phyloP scores from a whole-genome alignment of 2,329 filamentous ascomycete genomes.

The Fusarium dlaminii region DNA sequence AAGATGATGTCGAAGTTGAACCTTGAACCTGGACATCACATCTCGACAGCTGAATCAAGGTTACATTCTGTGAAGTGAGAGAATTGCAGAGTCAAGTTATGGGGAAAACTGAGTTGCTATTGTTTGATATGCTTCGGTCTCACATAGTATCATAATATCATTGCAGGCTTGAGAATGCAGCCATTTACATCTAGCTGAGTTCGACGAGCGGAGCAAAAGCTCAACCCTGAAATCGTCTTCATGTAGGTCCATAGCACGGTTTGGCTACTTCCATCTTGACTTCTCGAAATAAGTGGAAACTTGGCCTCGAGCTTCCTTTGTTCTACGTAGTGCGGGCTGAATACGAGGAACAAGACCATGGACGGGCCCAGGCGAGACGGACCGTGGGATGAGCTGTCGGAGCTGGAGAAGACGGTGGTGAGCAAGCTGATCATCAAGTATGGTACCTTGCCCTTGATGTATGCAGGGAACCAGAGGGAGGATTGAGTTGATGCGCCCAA shows the following conservation, averaged over 20 bases:
- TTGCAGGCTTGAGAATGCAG: neutral
- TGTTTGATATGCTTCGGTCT: neutral
- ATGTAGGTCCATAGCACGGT: conserved; percentile 4
- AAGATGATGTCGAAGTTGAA: conserved; percentile 12
- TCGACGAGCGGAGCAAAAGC: conserved; percentile 20
- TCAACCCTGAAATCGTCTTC: conserved; percentile 16
- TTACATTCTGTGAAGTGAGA: neutral
- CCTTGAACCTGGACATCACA: conserved; percentile 29
- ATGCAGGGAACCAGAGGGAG: conserved; percentile 2
- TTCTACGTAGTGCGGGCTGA: neutral
- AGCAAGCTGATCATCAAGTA: neutral
- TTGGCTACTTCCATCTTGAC: conserved; percentile 18
- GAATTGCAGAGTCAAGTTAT: neutral
- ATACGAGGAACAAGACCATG: conserved; percentile 4
- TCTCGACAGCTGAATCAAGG: conserved; percentile 5
- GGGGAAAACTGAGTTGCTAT: neutral
- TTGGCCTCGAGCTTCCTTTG: conserved; percentile 1
- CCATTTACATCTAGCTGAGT: neutral
- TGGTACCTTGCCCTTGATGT: neutral
- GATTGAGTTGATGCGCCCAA: conserved; percentile 1
- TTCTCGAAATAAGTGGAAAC: conserved; percentile 41
- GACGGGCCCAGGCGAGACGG: conserved; percentile 23
- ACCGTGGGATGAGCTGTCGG: conserved; percentile 4
- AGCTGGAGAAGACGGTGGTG: conserved; percentile 6
- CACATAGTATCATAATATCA: neutral